Evolutionary conservation across 257 asterid genomes (phyloP).

Genomic region (Solanum virginianum): DNA sequence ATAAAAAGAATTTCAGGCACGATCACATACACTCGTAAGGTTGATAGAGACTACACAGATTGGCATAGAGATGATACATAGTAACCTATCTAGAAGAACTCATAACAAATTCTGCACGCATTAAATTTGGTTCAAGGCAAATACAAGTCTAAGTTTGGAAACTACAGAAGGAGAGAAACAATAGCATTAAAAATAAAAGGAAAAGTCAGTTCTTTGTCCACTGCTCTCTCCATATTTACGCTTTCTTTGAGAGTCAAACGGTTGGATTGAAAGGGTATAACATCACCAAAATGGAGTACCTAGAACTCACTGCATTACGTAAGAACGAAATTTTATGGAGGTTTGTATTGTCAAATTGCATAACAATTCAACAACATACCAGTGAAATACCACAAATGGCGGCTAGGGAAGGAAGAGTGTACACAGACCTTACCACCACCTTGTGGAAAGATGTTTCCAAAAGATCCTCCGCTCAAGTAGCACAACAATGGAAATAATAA

Average conservation of each 20-base stretch:
- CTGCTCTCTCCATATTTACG: neutral
- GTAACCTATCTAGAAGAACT: neutral
- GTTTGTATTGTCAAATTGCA: neutral
- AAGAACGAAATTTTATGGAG: neutral
- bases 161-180: neutral
- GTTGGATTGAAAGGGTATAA: neutral
- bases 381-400: neutral
- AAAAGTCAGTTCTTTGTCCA: neutral
- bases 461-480: neutral
- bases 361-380: neutral
- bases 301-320: neutral
- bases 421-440: too few species aligned
- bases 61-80: neutral
- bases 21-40: neutral
- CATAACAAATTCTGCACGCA: neutral
- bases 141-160: neutral
- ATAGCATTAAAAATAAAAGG: neutral
- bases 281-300: neutral
- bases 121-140: neutral
- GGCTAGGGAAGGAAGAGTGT: too few species aligned
- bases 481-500: neutral
- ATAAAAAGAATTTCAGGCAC: neutral
- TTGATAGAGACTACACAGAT: neutral
- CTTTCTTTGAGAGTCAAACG: neutral
- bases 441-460: too few species aligned